Evolutionary conservation across 805 yeast genomes (phyloP).

Genomic region (Wickerhamomyces subpelliculosus): DNA sequence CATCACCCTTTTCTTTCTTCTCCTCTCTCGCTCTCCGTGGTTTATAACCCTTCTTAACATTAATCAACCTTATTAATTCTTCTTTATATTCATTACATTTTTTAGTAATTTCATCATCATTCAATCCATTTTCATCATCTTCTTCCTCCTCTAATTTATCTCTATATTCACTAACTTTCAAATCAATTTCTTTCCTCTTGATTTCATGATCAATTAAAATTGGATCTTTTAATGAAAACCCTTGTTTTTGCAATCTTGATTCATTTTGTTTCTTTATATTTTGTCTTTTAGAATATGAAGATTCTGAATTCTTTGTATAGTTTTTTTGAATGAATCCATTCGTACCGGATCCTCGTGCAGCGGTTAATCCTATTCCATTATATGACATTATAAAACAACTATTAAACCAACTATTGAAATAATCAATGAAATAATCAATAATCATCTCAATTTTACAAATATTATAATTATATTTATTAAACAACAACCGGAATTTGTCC

Average conservation of each 20-base stretch:
- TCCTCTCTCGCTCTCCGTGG: constrained; percentile 8
- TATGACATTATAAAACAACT: constrained; percentile 37
- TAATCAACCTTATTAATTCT: constrained; percentile 6
- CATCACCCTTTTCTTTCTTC: constrained; percentile 5
- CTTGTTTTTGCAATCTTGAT: constrained; percentile 20
- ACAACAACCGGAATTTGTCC: too few relatives aligned
- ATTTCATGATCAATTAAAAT: constrained; percentile 11
- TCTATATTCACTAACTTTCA: constrained; percentile 42
- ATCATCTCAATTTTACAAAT: too few relatives aligned
- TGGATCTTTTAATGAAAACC: constrained; percentile 6
- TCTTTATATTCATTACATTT: constrained; percentile 24
- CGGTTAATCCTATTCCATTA: constrained; percentile 50
- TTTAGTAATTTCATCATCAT: constrained; percentile 29
- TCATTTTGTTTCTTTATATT: constrained; percentile 22
- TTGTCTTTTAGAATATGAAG: constrained; percentile 13
- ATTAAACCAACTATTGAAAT: neutral
- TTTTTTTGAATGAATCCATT: constrained; percentile 54
- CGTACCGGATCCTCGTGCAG: constrained; percentile 57
- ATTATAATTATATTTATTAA: too few relatives aligned
- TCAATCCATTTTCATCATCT: constrained; percentile 31
- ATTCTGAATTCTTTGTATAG: constrained; percentile 21
- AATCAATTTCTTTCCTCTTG: constrained; percentile 16
- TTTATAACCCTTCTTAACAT: neutral
- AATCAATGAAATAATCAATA: neutral
- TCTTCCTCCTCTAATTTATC: constrained; percentile 44